Evolutionary conservation across 2,329 filamentous ascomycete genomes (phyloP), one percentile per base, ranked within the genome.

Genomic region (Metarhizium guizhouense): DNA sequence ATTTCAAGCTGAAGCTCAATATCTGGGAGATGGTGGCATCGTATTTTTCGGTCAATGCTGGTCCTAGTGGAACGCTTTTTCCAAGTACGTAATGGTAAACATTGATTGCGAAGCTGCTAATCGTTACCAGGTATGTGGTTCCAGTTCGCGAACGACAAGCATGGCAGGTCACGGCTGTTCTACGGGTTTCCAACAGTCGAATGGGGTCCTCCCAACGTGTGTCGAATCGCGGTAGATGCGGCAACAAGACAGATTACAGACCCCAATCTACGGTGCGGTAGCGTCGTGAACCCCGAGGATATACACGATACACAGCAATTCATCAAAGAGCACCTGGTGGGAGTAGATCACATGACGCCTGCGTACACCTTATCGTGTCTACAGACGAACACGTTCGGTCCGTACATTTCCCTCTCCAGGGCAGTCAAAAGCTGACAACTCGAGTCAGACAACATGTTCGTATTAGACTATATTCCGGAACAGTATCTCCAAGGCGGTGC

Each of bases 21-120:
- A 61, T 61, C 1, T 61, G 59, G 59, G 59, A 61, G 34, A 61
- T 61, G 59, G 54, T 61, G 13, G 59, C 57, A 6, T 59, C 47
- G 2, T 61, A 61, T 13, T 61, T 60, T 4, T 60, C 59, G 25
- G 32, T 51, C 4, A 60, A 61, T 14, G 59, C 59, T 4, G 59
- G 59, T 7, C 59, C 59, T 0, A 57, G 56, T 7, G 59, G 59
- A 2, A 61, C 59, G 7, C 58, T 60, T 2, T 60, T 60, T 2
- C 59, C 59, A 1, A 60, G 59, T 55, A 54, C 14, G 56, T 54
- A 0, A 2, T 25, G 6, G 7, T 2, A 60, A 58, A 55, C n/a
- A 60, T 60, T 58, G 25, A 1, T 25, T 25, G 25, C 25, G 25
- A 25, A 25, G 25, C 25, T 25, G 25, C 25, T 25, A 25, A 25